phyloP scores from a whole-genome alignment of 2,329 filamentous ascomycete species.

The Celoporthe dispersa region DNA sequence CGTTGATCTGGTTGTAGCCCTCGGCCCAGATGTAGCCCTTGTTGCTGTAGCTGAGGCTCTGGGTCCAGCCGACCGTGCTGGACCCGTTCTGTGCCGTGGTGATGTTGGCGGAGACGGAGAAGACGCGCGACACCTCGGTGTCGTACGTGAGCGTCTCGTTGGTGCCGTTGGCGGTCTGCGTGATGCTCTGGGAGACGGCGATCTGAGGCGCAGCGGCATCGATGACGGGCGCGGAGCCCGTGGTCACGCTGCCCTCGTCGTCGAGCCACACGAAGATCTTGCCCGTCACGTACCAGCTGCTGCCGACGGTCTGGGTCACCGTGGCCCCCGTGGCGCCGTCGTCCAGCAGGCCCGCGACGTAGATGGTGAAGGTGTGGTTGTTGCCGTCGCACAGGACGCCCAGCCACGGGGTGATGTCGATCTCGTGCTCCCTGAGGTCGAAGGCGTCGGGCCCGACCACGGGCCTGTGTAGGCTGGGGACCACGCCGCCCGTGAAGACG shows the following conservation, averaged over 20 bases:
- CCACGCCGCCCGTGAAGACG: constrained; percentile 81
- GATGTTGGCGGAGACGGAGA: constrained; percentile 59
- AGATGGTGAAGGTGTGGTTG: constrained; percentile 69
- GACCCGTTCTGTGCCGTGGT: constrained; percentile 47
- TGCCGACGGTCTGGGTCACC: constrained; percentile 61
- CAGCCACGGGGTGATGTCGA: constrained; percentile 80
- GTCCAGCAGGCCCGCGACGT: constrained; percentile 68
- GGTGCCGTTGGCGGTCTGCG: constrained; percentile 49
- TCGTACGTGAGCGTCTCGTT: constrained; percentile 65
- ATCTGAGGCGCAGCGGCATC: constrained; percentile 48
- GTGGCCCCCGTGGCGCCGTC: constrained; percentile 50
- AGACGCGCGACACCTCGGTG: constrained; percentile 57
- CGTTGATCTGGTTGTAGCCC: constrained; percentile 48
- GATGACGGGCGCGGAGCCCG: constrained; percentile 45
- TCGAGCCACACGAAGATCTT: constrained; percentile 82
- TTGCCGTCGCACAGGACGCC: constrained; percentile 68
- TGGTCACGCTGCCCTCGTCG: constrained; percentile 54
- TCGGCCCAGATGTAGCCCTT: constrained; percentile 50
- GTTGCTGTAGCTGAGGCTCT: constrained; percentile 59
- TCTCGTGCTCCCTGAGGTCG: constrained; percentile 78
- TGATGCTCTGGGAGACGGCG: constrained; percentile 53
- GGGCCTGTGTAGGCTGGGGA: constrained; percentile 76
- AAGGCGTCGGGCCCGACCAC: constrained; percentile 80
- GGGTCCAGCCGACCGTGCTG: constrained; percentile 56
- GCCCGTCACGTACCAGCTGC: constrained; percentile 75